Conservation (phyloP, 108 stramenopile species). For the Bacterosira constricta region DNA sequence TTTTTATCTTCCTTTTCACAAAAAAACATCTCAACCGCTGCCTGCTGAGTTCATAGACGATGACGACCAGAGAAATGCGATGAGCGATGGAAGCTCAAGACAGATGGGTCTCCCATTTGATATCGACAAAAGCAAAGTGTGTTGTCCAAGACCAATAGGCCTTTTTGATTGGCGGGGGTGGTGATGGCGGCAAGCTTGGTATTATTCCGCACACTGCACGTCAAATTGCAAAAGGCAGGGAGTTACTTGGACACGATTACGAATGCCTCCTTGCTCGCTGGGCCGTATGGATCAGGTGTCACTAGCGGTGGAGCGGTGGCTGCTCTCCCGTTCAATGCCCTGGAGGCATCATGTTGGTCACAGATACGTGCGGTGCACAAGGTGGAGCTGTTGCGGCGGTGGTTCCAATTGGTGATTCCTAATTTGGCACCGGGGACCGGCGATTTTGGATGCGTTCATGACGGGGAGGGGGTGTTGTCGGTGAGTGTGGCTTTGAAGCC, state of each 20-base stretch:
- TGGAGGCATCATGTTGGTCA: constrained; percentile 33
- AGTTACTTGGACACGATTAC: constrained; percentile 69
- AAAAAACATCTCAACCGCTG: too few relatives aligned
- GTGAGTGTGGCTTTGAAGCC: constrained; percentile 78
- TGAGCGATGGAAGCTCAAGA: too few relatives aligned
- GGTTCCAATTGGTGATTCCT: constrained; percentile 75
- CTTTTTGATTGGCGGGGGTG: too few relatives aligned
- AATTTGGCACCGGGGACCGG: constrained; percentile 67
- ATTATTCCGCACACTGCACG: constrained; percentile 71
- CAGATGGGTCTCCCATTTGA: too few relatives aligned
- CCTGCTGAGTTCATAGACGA: too few relatives aligned
- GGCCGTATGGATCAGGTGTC: constrained; percentile 59
- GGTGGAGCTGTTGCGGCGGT: constrained; percentile 75
- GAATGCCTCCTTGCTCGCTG: constrained; percentile 21
- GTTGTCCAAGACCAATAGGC: too few relatives aligned
- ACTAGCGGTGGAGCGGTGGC: constrained; percentile 4
- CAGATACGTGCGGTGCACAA: constrained; percentile 62
- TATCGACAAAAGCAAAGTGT: too few relatives aligned
- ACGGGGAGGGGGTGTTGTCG: constrained; percentile 70
- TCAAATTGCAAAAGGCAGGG: constrained; percentile 70
- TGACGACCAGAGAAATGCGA: too few relatives aligned
- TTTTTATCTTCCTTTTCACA: too few relatives aligned
- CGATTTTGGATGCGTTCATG: constrained; percentile 56
- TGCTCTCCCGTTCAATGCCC: constrained; percentile 13
- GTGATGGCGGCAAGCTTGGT: constrained; percentile 66